These are phyloP conservation scores for Aspergillus melleus DNA, from an alignment of 2,329 filamentous ascomycete species.

Conservation along the genomic window DNA sequence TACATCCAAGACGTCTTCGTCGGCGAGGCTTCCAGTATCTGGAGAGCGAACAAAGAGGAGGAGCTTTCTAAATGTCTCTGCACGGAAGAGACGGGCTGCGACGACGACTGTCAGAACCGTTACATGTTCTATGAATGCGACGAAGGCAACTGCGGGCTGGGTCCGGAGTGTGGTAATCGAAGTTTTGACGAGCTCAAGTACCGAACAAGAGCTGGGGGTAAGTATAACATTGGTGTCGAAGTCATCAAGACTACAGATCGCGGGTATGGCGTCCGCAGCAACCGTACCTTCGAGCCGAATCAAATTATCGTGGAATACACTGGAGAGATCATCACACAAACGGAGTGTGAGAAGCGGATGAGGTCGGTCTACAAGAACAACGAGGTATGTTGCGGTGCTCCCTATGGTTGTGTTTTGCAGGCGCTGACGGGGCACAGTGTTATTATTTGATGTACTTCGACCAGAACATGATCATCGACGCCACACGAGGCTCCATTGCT, in stretches of 20 bases:
- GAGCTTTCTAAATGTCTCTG: slow-evolving; percentile 79
- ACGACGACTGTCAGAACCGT: slow-evolving; percentile 87
- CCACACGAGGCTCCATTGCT: slow-evolving; percentile 91
- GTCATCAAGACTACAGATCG: slow-evolving; percentile 87
- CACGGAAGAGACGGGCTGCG: slow-evolving; percentile 74
- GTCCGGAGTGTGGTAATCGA: slow-evolving; percentile 80
- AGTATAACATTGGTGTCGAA: slow-evolving; percentile 90
- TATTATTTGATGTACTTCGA: slow-evolving; percentile 99
- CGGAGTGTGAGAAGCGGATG: slow-evolving; percentile 92
- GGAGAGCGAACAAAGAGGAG: slow-evolving; percentile 75
- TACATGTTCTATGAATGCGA: slow-evolving; percentile 99
- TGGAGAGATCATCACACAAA: slow-evolving; percentile 94
- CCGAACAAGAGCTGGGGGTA: slow-evolving; percentile 74
- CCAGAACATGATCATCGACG: slow-evolving; percentile 98
- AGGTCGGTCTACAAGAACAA: slow-evolving; percentile 91
- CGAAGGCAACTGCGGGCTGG: slow-evolving; percentile 79
- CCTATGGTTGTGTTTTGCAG: not conserved
- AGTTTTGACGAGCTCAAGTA: slow-evolving; percentile 78
- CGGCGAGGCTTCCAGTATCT: slow-evolving; percentile 75
- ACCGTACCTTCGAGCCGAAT: slow-evolving; percentile 79
- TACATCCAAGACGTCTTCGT: slow-evolving; percentile 76
- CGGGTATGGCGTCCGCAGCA: slow-evolving; percentile 88
- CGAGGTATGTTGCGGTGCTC: slow-evolving; percentile 60
- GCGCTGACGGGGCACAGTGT: slow-evolving; percentile 57
- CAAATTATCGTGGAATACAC: slow-evolving; percentile 99